These are phyloP conservation scores for Trichoderma oligosporum DNA, from an alignment of 2,329 filamentous ascomycete genomes.

Conservation along the genomic window DNA sequence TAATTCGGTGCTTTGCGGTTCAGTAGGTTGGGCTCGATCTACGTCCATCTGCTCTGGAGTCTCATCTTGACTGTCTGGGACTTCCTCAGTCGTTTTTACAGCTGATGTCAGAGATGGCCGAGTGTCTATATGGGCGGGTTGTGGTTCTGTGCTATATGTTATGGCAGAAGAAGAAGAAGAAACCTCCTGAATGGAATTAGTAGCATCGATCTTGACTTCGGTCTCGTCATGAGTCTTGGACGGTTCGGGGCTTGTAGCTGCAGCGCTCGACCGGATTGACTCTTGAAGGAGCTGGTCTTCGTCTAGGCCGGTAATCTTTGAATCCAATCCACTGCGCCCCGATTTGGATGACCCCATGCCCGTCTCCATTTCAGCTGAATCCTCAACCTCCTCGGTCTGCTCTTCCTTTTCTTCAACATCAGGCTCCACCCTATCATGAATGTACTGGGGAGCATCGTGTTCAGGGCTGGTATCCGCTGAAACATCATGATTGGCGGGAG, in stretches of 20 bases:
- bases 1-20: conserved; percentile 19
- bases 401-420: conserved; percentile 38
- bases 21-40: conserved; percentile 29
- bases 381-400: conserved; percentile 26
- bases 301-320: conserved; percentile 29
- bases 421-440: conserved; percentile 33
- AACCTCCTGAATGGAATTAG: conserved; percentile 10
- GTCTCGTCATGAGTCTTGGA: conserved; percentile 7
- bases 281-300: conserved; percentile 46
- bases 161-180: neutral
- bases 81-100: conserved; percentile 32
- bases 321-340: conserved; percentile 3
- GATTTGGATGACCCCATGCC: conserved; percentile 24
- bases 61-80: conserved; percentile 37
- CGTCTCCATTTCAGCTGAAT: neutral
- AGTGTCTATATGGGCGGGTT: neutral
- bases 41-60: conserved; percentile 35
- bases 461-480: conserved; percentile 74
- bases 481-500: conserved; percentile 62
- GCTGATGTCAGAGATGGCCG: neutral
- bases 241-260: conserved; percentile 21
- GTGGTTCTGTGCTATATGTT: neutral
- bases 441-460: conserved; percentile 58
- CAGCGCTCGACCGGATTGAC: conserved; percentile 34
- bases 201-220: conserved; percentile 3